A percentile compares a stretch with the other conserved stretches of the same genome.
phyloP scores from a whole-genome alignment of 2,329 filamentous ascomycete species.

The Aspergillus jensenii region DNA sequence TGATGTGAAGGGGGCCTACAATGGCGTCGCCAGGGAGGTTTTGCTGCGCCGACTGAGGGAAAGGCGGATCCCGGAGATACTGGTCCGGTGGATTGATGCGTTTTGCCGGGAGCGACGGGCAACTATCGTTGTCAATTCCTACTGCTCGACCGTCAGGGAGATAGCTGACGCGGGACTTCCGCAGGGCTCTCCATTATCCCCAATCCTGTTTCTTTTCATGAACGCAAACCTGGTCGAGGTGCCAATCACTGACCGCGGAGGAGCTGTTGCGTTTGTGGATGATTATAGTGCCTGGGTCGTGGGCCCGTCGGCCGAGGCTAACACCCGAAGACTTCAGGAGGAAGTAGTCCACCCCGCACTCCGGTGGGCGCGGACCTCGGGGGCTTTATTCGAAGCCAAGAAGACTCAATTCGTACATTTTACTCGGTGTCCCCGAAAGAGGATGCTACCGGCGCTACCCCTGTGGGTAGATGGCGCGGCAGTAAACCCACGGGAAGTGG shows the following conservation, averaged over 20 bases:
- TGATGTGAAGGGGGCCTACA: constrained; percentile 44
- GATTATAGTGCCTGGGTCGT: no score
- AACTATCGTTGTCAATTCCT: constrained; percentile 20
- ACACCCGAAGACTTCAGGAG: no score
- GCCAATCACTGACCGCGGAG: constrained; percentile 27
- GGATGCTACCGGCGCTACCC: no score
- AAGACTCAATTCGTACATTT: no score
- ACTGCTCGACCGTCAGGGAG: constrained; percentile 12
- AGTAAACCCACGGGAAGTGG: no score
- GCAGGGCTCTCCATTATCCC: constrained; percentile 34
- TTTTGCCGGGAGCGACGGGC: constrained; percentile 27
- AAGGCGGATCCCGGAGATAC: constrained; percentile 20
- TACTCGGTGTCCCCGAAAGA: no score
- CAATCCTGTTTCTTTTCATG: constrained; percentile 40
- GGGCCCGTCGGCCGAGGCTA: no score
- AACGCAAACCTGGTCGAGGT: constrained; percentile 39
- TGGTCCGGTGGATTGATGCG: constrained; percentile 22
- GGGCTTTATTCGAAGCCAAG: no score
- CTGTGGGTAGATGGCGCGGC: no score
- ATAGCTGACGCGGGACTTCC: constrained; percentile 17
- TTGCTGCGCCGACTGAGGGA: constrained; percentile 33
- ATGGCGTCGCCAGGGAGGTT: constrained; percentile 39
- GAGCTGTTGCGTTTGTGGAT: constrained; percentile 19
- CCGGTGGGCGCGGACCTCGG: no score
- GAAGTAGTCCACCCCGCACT: no score